Evolutionary conservation across 2,329 filamentous ascomycete genomes (phyloP).

Genomic region (Ophiostoma montium): DNA sequence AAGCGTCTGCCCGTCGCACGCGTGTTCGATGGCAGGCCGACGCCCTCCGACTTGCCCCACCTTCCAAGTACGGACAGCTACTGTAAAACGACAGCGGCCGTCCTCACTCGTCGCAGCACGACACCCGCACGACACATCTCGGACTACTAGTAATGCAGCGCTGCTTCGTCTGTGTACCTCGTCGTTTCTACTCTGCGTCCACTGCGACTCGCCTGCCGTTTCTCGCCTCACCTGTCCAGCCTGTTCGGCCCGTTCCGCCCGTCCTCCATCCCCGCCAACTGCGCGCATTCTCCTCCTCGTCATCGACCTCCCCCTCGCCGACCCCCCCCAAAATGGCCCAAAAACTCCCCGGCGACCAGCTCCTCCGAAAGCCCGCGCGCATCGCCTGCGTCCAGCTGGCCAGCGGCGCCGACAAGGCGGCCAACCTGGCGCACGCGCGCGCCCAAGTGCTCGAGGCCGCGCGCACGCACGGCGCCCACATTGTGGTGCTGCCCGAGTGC

Average conservation of each 20-base stretch:
- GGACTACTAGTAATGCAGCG: no score
- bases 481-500: constrained; percentile 92
- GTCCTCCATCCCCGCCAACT: background rate
- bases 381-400: constrained; percentile 72
- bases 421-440: constrained; percentile 70
- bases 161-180: background rate
- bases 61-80: background rate
- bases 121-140: no score
- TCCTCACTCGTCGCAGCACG: no score
- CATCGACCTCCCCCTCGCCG: background rate
- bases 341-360: constrained; percentile 16
- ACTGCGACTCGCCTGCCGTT: background rate
- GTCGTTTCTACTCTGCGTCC: background rate
- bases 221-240: background rate
- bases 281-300: background rate
- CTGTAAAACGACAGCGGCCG: no score
- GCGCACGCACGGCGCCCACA: constrained; percentile 56
- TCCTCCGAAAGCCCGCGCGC: constrained; percentile 66
- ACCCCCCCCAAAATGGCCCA: background rate
- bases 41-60: background rate
- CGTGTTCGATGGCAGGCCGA: background rate
- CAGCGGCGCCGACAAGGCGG: constrained; percentile 66
- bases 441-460: constrained; percentile 69
- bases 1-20: background rate
- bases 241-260: background rate